Percentiles rank a stretch among this genome's conserved stretches.
These are phyloP conservation scores for Coemansia sp. DNA, from an alignment of 192 early-diverging fungal species.

Conservation along the genomic window DNA sequence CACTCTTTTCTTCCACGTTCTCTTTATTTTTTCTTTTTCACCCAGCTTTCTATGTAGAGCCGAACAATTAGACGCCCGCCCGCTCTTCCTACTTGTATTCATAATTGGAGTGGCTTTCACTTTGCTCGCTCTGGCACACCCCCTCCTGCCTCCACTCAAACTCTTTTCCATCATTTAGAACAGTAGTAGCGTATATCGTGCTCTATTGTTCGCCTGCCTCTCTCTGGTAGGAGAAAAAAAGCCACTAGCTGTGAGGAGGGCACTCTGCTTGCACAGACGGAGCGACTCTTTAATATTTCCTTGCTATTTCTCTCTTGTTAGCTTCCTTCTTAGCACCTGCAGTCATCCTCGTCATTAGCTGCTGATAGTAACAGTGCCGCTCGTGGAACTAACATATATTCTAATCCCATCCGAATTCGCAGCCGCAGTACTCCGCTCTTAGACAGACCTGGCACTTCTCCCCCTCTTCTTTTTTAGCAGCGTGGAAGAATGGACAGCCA, in stretches of 20 bases:
- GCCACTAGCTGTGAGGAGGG: conserved; percentile 1
- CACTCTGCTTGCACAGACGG: background rate
- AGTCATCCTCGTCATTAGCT: background rate
- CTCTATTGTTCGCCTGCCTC: conserved; percentile 4
- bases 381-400: background rate
- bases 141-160: conserved; percentile 2
- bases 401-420: background rate
- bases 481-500: conserved; percentile 34
- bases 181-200: background rate
- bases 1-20: background rate
- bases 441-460: background rate
- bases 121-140: background rate
- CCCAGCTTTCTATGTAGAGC: no score
- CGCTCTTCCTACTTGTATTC: conserved; percentile 1
- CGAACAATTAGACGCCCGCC: background rate
- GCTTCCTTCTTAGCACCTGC: background rate
- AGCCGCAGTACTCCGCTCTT: background rate
- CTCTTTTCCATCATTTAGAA: background rate
- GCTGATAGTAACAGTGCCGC: background rate
- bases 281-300: background rate
- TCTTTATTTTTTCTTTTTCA: background rate
- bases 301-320: background rate
- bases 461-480: background rate
- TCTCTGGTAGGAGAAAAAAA: background rate
- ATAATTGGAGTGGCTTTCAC: conserved; percentile 6